Evolutionary conservation across 176 grass and related monocot species (phyloP).

Genomic region (Paspalum vaginatum): DNA sequence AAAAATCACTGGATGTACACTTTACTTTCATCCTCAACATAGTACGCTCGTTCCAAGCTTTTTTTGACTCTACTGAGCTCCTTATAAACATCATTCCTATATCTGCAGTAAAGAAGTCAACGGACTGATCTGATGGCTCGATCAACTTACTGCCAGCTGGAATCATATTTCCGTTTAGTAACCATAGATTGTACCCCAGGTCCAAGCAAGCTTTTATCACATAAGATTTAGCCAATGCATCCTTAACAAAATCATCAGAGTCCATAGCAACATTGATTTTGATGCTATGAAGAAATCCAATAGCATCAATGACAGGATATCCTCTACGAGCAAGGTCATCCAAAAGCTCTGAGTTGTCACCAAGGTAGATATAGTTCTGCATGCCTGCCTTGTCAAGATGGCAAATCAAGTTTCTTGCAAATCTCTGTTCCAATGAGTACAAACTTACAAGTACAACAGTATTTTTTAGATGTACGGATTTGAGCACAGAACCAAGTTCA

Average conservation of each 20-base stretch:
- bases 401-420: conserved; percentile 87
- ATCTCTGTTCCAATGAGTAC: conserved; percentile 47
- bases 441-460: conserved; percentile 71
- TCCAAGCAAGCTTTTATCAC: conserved; percentile 71
- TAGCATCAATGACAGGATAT: conserved; percentile 74
- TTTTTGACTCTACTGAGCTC: conserved; percentile 58
- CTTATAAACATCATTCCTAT: conserved; percentile 68
- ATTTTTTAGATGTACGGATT: conserved; percentile 55
- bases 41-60: conserved; percentile 60
- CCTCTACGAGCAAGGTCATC: conserved; percentile 85
- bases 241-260: conserved; percentile 49
- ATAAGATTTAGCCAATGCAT: conserved; percentile 64
- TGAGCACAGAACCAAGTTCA: conserved; percentile 69
- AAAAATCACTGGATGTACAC: conserved; percentile 32
- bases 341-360: conserved; percentile 65
- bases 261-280: conserved; percentile 32
- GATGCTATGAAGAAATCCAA: conserved; percentile 48
- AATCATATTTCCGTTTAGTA: conserved; percentile 84
- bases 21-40: conserved; percentile 45
- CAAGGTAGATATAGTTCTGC: conserved; percentile 68
- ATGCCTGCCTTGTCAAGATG: conserved; percentile 74
- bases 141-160: conserved; percentile 52
- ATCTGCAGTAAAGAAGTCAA: conserved; percentile 62
- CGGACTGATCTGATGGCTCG: conserved; percentile 59
- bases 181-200: conserved; percentile 78